These are phyloP conservation scores for Cystobasidium ongulense DNA, from an alignment of 768 basidiomycete species.

Conservation along the genomic window DNA sequence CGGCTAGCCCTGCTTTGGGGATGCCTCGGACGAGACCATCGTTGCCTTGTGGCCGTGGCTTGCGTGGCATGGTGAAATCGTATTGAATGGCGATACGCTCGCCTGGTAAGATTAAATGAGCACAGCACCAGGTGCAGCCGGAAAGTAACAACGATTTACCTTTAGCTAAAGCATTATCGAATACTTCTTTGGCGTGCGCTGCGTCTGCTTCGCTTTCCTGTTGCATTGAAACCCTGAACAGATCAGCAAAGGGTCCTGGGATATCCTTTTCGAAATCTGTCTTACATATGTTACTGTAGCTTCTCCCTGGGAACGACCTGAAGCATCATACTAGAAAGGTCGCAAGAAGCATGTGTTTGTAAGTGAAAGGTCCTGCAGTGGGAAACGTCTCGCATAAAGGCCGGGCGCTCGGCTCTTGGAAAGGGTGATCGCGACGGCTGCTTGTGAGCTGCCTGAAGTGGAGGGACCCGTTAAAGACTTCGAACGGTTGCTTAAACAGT, in stretches of 20 bases:
- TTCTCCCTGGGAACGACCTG: constrained; percentile 40
- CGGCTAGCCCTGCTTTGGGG: neutral
- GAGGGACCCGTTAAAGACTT: too few relatives aligned
- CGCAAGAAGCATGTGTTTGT: constrained; percentile 26
- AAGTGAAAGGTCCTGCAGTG: neutral
- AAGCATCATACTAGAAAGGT: constrained; percentile 36
- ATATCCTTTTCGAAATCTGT: too few relatives aligned
- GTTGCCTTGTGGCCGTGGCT: neutral
- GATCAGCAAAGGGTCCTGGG: too few relatives aligned
- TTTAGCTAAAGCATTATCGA: constrained; percentile 41
- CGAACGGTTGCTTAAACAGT: too few relatives aligned
- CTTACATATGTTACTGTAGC: constrained; percentile 34
- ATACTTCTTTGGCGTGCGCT: constrained; percentile 37
- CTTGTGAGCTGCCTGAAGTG: too few relatives aligned
- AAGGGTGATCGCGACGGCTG: neutral
- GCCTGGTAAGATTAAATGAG: constrained; percentile 20
- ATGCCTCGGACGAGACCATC: neutral
- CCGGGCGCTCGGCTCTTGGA: neutral
- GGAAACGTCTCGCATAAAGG: neutral
- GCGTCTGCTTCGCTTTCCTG: constrained; percentile 36
- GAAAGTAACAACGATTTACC: constrained; percentile 28
- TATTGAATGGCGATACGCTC: constrained; percentile 38
- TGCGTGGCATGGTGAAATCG: constrained; percentile 26
- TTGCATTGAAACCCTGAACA: too few relatives aligned
- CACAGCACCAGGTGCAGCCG: too few relatives aligned